Percentiles rank a stretch among this genome's conserved stretches.
Evolutionary conservation across 1,139 yeast genomes (phyloP).

Genomic region (Pichia sp.): DNA sequence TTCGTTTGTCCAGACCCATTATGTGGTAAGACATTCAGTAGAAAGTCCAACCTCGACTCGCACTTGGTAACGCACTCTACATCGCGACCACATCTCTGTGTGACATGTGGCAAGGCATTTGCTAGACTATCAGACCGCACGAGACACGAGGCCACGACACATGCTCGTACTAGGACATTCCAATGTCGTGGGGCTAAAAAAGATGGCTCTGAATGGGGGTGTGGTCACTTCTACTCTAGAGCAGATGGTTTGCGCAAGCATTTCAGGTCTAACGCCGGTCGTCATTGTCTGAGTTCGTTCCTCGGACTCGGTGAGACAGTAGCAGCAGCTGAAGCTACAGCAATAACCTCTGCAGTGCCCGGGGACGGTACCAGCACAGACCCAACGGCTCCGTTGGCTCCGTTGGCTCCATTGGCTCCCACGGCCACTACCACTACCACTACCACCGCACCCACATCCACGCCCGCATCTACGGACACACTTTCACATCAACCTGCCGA

Average conservation of each 20-base stretch:
- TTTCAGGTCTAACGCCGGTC: constrained; percentile 11
- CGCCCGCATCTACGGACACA: no score
- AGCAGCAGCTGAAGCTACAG: no score
- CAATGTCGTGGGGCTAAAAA: constrained; percentile 8
- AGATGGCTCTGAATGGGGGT: constrained; percentile 10
- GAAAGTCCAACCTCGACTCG: constrained; percentile 88
- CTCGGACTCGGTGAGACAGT: no score
- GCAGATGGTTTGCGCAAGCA: constrained; percentile 14
- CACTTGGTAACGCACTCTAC: constrained; percentile 91
- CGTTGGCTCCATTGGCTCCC: no score
- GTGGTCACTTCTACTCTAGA: constrained; percentile 12
- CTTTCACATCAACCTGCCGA: no score
- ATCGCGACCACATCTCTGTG: constrained; percentile 83
- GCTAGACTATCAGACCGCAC: constrained; percentile 94
- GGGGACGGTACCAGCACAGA: no score
- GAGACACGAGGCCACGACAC: constrained; percentile 63
- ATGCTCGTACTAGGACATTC: constrained; percentile 4
- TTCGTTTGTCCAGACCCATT: constrained; percentile 74
- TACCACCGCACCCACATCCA: no score
- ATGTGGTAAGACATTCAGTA: constrained; percentile 83
- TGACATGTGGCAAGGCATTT: constrained; percentile 86
- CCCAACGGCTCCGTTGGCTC: no score
- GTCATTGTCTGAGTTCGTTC: constrained; percentile 10
- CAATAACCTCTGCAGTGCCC: no score
- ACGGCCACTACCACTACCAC: no score